Evolutionary conservation across 345 rosid species (phyloP).

Genomic region (Gossypioides kirkii): DNA sequence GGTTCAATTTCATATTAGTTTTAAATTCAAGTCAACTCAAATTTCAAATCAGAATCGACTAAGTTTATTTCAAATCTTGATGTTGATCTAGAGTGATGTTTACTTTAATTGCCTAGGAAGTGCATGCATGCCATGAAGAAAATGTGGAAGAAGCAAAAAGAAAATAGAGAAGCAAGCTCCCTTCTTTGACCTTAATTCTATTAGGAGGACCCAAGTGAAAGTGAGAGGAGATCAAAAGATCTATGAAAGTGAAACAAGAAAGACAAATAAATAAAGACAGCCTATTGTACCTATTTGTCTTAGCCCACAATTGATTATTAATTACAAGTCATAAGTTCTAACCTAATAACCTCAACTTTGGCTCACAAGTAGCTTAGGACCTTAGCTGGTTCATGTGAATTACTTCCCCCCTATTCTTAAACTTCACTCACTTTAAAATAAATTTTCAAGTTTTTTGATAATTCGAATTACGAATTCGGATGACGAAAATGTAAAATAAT

Average conservation of each 20-base stretch:
- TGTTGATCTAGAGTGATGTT: constrained; percentile 19
- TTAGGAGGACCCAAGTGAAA: constrained; percentile 3
- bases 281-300: constrained; percentile 2
- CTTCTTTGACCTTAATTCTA: constrained; percentile 25
- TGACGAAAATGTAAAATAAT: too few species aligned
- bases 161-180: constrained; percentile 12
- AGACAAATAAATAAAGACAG: not conserved
- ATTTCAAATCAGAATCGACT: too few species aligned
- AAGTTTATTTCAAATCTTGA: not conserved
- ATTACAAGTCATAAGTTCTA: not conserved
- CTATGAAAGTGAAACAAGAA: not conserved
- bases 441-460: not conserved
- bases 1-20: too few species aligned
- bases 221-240: not conserved
- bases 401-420: not conserved
- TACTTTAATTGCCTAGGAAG: constrained; percentile 22
- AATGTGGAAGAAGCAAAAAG: not conserved
- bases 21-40: too few species aligned
- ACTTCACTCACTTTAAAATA: not conserved
- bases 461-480: not conserved
- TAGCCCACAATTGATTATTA: constrained; percentile 1
- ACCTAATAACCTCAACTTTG: not conserved
- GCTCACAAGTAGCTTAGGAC: not conserved
- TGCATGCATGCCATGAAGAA: constrained; percentile 14
- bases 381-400: not conserved